Base-by-base conservation (phyloP, 768 basidiomycete species). In the Tulasnella sp. region DNA sequence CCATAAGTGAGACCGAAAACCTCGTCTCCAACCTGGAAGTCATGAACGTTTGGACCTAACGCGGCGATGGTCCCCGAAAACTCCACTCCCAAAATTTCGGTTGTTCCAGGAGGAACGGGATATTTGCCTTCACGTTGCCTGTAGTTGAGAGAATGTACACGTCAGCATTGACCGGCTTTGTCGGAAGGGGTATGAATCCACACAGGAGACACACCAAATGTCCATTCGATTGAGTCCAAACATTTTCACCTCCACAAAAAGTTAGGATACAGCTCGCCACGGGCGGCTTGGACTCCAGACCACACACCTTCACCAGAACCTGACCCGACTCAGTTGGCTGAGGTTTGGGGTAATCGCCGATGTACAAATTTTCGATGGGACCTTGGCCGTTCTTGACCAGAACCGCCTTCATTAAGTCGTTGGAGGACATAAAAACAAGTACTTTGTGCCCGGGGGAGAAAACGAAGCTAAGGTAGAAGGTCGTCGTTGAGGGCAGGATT, bases 211-310 rank as follows among this genome's bases (percentile, higher is more conserved):
- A 38, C 25, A 94, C 7, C 79, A 72, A 74, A 94, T 86, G 80
- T 96, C 94, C 93, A 93, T 91, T 38, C 95, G 87, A 83, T 96
- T 96, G 77, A 96, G 83, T n/a, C 93, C 93, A 81, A 96, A 96
- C 0, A 91, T 91, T 82, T 88, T 89, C 80, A 93, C 86, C 91
- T 93, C 78, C 19, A 31, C 6, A 64, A 3, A 37, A 37, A 22
- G 40, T 67, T 45, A 29, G 7, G 31, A 37, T 7, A 68, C 67
- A 22, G 8, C 19, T n/a, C 22, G 19, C 6, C 38, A 49, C 9
- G 3, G 38, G 37, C 40, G 14, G 5, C 14, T 42, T 17, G 15
- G 7, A 15, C 40, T 0, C 22, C 69, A 25, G 5, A 12, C 36
- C 4, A 75, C 85, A 67, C 78, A 89, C 94, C 87, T 94, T 91